Evolutionary conservation across 2,329 filamentous ascomycete species (phyloP).

Genomic region (Pestalotiopsis sp.): DNA sequence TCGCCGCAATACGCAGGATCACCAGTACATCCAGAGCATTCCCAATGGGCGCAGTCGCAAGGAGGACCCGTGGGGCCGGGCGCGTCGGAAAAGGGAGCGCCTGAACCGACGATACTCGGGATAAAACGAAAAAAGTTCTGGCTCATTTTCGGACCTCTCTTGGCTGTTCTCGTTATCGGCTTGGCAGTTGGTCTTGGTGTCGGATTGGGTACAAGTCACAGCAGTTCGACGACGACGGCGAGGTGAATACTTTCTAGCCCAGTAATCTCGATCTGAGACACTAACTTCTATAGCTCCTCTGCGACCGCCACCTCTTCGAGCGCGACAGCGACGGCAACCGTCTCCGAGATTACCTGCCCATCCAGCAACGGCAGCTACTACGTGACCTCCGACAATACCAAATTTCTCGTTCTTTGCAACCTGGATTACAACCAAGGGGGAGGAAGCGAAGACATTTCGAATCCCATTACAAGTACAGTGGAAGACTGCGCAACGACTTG

Average conservation of each 20-base stretch:
- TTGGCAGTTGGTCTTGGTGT: constrained; percentile 29
- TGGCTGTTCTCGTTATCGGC: constrained; percentile 25
- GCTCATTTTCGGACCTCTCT: constrained; percentile 26
- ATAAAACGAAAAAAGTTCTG: constrained; percentile 25
- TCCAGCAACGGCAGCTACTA: constrained; percentile 37
- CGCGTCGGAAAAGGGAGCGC: constrained; percentile 7
- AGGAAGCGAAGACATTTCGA: constrained; percentile 32
- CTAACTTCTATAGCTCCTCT: neutral
- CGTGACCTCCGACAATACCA: constrained; percentile 18
- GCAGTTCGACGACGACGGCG: neutral
- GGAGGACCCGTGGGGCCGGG: neutral
- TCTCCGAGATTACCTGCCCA: constrained; percentile 29
- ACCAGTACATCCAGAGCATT: neutral
- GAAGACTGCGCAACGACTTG: constrained; percentile 36
- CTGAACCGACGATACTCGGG: constrained; percentile 20
- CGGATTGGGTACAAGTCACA: constrained; percentile 18
- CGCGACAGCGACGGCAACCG: constrained; percentile 14
- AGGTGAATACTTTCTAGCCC: neutral
- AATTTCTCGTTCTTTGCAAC: constrained; percentile 36
- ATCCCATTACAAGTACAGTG: constrained; percentile 25
- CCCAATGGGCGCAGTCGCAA: constrained; percentile 6
- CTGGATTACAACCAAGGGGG: constrained; percentile 34
- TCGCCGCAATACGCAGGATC: constrained; percentile 4
- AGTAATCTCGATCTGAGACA: neutral
- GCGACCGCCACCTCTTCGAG: constrained; percentile 3